Conservation (phyloP, 73 alveolate genomes). For the Paramecium octaurelia region DNA sequence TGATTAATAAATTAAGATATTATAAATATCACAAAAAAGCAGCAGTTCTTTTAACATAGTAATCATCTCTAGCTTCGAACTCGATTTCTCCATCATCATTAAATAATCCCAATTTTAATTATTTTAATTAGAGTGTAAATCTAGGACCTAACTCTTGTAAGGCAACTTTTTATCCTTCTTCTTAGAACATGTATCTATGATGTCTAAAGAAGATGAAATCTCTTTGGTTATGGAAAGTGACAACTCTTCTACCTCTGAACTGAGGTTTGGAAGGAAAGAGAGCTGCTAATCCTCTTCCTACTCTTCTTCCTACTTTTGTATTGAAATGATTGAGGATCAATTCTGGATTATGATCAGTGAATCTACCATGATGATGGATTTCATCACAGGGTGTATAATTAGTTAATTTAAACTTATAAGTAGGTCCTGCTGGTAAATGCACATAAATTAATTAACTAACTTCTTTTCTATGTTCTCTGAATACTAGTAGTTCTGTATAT, state of each 20-base stretch:
- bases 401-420: slow-evolving; percentile 93
- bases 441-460: slow-evolving; percentile 84
- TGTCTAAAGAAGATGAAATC: slow-evolving; percentile 62
- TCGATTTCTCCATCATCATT: slow-evolving; percentile 59
- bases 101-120: slow-evolving; percentile 51
- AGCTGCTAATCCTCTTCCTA: slow-evolving; percentile 95
- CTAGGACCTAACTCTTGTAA: slow-evolving; percentile 63
- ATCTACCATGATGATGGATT: slow-evolving; percentile 86
- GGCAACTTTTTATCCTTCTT: slow-evolving; percentile 41
- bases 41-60: slow-evolving; percentile 57
- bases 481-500: slow-evolving; percentile 90
- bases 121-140: slow-evolving; percentile 49
- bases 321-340: slow-evolving; percentile 92
- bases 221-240: slow-evolving; percentile 58
- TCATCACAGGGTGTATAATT: slow-evolving; percentile 86
- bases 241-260: slow-evolving; percentile 58
- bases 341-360: slow-evolving; percentile 95
- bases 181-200: slow-evolving; percentile 56
- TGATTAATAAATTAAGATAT: not conserved
- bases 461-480: slow-evolving; percentile 92
- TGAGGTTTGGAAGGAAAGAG: slow-evolving; percentile 87
- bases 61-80: slow-evolving; percentile 55
- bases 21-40: slow-evolving; percentile 40
- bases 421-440: slow-evolving; percentile 99
- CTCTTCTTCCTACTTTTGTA: slow-evolving; percentile 95